Percentiles rank a stretch among this genome's conserved stretches.
Conservation (phyloP, 306 rosid genomes). For the Lotus japonicus region DNA sequence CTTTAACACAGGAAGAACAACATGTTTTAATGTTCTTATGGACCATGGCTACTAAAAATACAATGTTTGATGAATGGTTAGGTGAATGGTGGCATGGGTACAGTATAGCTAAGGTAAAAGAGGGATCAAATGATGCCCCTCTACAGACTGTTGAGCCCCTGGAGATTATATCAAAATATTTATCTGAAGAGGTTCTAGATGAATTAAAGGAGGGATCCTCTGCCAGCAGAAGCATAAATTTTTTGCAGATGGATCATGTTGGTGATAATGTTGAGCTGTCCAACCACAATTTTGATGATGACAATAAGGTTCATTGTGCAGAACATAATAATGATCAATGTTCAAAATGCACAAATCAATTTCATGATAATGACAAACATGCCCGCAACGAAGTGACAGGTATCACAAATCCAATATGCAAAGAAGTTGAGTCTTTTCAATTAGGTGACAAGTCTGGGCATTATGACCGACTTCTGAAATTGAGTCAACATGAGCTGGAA, state of each 20-base stretch:
- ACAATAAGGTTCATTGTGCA: constrained; percentile 24
- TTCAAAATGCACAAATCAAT: constrained; percentile 21
- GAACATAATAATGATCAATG: constrained; percentile 18
- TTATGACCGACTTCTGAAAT: constrained; percentile 47
- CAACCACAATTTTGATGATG: constrained; percentile 24
- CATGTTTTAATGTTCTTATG: constrained; percentile 66
- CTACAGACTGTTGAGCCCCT: constrained; percentile 48
- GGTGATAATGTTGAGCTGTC: constrained; percentile 23
- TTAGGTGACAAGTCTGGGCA: constrained; percentile 23
- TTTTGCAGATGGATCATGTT: constrained; percentile 31
- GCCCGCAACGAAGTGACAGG: constrained; percentile 18
- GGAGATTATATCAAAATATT: constrained; percentile 57
- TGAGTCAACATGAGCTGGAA: constrained; percentile 79
- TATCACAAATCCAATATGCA: constrained; percentile 13
- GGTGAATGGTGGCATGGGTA: constrained; percentile 90
- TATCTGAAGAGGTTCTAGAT: constrained; percentile 46
- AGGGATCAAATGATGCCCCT: constrained; percentile 41
- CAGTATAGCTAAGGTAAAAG: constrained; percentile 37
- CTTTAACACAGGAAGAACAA: constrained; percentile 74
- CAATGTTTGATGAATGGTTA: constrained; percentile 91
- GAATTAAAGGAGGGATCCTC: constrained; percentile 31
- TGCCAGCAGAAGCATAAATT: constrained; percentile 25
- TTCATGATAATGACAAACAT: constrained; percentile 29
- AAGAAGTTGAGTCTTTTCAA: constrained; percentile 22
- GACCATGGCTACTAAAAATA: constrained; percentile 71